Evolutionary conservation across 116 monocot species (phyloP), one percentile per base, ranked within the genome.

Genomic region (Iris pallida): DNA sequence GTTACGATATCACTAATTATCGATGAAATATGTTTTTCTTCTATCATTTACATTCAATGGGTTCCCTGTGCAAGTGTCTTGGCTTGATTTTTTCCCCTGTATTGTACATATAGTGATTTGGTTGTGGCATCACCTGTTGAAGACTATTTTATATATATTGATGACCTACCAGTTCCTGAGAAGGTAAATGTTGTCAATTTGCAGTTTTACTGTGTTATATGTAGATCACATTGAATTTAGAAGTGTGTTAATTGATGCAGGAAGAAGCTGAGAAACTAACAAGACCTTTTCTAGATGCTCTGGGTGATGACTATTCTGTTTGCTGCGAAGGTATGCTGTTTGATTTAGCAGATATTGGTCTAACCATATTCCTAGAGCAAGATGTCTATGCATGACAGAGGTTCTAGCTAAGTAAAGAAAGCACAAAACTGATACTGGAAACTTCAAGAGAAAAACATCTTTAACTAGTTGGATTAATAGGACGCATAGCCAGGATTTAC

Each of bases 41-140:
- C 54, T 42, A 42, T 67, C 30, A 11, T 20, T 6, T 9, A 9
- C 53, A 20, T 82, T 71, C 83, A 92, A 92, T 55, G 92, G 85
- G 73, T 77, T 96, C 73, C 87, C 92, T 49, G 96, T 96, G 46
- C 30, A 30, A 30, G 30, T 30, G 2, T 30, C 30, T 3, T 30
- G 30, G 30, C 30, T 30, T 30, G 30, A 30, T 16, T 67, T 55
- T 55, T 10, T 5, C 1, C 53, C 42, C 54, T 55, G 18, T 67
- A 12, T 20, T 20, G 30, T 9, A 9, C 54, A 42, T 82, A 71
- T 81, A 96, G 96, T 55, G 92, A 89, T 75, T 77, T 96, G 75
- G 89, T 96, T 54, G 96, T 96, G 46, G 92, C 92, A 71, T 92
- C 96, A 56, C 96, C 96, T 40, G 81, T 96, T 53, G 92, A 92